phyloP scores from a whole-genome alignment of 768 basidiomycete species.

The Tricholoma saponaceum region DNA sequence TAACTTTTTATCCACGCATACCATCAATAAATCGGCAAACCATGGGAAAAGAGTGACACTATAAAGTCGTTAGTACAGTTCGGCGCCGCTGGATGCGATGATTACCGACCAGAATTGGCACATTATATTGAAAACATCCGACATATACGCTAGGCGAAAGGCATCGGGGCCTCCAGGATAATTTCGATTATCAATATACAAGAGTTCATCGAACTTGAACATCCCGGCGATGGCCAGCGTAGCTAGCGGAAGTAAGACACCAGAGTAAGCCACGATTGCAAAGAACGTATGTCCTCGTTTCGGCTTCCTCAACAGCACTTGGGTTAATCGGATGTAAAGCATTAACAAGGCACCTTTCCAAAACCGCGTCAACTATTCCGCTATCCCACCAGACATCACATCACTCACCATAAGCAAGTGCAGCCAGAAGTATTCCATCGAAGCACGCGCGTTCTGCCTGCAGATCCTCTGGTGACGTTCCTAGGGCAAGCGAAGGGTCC shows the following conservation, averaged over 20 bases:
- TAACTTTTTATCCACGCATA: constrained; percentile 5
- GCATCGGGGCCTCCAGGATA: constrained; percentile 11
- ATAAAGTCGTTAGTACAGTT: neutral
- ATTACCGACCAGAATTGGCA: constrained; percentile 27
- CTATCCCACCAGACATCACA: neutral
- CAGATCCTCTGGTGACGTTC: constrained; percentile 2
- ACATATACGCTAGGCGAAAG: constrained; percentile 13
- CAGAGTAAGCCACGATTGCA: constrained; percentile 29
- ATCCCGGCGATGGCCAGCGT: constrained; percentile 27
- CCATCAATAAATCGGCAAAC: constrained; percentile 34
- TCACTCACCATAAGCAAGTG: constrained; percentile 30
- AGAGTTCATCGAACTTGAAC: constrained; percentile 26
- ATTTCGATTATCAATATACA: constrained; percentile 23
- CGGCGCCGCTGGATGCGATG: neutral
- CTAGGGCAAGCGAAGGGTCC: constrained; percentile 1
- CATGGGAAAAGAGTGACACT: constrained; percentile 30
- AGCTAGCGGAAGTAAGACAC: constrained; percentile 26
- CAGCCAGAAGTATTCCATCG: constrained; percentile 28
- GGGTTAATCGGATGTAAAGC: constrained; percentile 33
- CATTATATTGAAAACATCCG: constrained; percentile 26
- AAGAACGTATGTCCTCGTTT: constrained; percentile 31
- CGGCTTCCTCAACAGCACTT: constrained; percentile 31
- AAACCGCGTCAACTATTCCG: neutral
- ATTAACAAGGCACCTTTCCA: constrained; percentile 34
- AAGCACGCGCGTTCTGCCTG: constrained; percentile 25